Conservation (phyloP, 352 stramenopile species). For the Phytophthora kernoviae region DNA sequence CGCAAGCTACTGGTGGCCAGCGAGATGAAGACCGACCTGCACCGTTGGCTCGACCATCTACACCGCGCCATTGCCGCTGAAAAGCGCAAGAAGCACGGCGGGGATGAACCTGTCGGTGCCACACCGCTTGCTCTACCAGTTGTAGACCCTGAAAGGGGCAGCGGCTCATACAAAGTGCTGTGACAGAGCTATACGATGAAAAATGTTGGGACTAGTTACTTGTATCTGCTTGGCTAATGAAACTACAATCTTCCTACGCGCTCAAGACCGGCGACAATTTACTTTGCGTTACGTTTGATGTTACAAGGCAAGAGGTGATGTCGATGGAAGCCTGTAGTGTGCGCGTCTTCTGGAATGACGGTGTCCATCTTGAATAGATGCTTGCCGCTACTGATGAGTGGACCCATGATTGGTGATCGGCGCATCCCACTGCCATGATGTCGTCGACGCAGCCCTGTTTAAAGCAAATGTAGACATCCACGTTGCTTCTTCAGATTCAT, state of each 20-base stretch:
- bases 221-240: not conserved
- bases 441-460: no score
- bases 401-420: conserved; percentile 2
- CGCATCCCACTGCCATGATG: no score
- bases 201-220: not conserved
- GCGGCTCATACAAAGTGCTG: conserved; percentile 35
- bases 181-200: conserved; percentile 4
- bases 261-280: no score
- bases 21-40: conserved; percentile 65
- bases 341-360: no score
- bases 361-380: not conserved
- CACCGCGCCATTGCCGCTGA: conserved; percentile 58
- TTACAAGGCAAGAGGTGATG: no score
- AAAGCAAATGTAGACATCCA: no score
- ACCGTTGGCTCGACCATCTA: conserved; percentile 71
- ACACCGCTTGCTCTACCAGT: conserved; percentile 16
- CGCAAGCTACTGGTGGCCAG: conserved; percentile 78
- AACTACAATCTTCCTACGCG: not conserved
- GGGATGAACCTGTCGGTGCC: conserved; percentile 2
- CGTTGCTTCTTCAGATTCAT: not conserved
- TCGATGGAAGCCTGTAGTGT: no score
- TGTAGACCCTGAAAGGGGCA: conserved; percentile 3
- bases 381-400: not conserved
- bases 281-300: no score
- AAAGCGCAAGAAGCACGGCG: conserved; percentile 42